Evolutionary conservation across 1,284 basidiomycete genomes (phyloP), one percentile per base, ranked within the genome.

Genomic region (Athelia sp.): DNA sequence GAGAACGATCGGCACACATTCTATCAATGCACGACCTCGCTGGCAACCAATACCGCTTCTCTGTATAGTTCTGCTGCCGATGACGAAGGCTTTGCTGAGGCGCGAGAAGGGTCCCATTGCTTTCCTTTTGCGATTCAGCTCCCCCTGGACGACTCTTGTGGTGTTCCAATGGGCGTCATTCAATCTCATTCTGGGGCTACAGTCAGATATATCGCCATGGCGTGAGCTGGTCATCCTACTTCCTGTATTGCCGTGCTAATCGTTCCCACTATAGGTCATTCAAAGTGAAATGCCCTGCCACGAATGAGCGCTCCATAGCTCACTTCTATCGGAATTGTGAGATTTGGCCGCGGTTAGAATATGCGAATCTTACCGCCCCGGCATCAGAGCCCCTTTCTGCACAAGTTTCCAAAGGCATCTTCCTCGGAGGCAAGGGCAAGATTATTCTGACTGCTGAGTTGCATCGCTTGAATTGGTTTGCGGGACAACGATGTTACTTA

Each of bases 321-420:
- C 94, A 98, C 66, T 96, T 97, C 63, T 97, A 96, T 67, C 84
- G 94, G 2, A 75, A 86, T 34, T 85, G 93, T 60, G 82, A 87
- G 48, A 71, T 97, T 24, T 93, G 87, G 77, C 93, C 94, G 1
- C 84, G 84, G 47, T 70, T 94, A 22, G 80, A 91, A 54, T 82
- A 88, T 0, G 69, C 78, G 4, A 58, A 72, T 3, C 75, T 85
- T 13, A 78, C 97, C 6, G 76, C 83, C 1, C 77, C 84, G 2
- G 75, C 84, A 2, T 66, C 76, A 6, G 70, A 78, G 40, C 85
- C 87, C 2, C 68, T 93, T 38, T 74, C 81, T 54, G 81, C 80
- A 15, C 77, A 75, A 17, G 74, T 74, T 1, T 75, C 79, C 19
- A 83, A 80, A 59, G 71, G 73, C 2, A 65, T 92, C 53, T 82